These are phyloP conservation scores for Leccinum aurantiacum DNA, from an alignment of 768 basidiomycete species.

Conservation along the genomic window DNA sequence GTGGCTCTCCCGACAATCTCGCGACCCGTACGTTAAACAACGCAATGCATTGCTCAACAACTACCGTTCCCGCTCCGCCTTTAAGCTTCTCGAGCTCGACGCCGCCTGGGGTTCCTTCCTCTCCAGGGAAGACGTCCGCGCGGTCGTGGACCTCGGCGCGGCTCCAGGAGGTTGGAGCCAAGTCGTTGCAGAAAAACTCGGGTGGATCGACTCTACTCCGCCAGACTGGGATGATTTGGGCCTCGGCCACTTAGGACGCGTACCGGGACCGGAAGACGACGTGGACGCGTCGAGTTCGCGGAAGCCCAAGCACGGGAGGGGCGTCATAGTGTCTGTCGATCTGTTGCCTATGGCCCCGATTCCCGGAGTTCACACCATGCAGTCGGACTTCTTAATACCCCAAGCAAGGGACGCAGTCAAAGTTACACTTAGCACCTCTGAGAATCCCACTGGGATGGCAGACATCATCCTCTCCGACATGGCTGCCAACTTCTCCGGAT, in stretches of 20 bases:
- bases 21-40: constrained; percentile 69
- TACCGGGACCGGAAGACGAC: background rate
- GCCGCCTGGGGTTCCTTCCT: constrained; percentile 54
- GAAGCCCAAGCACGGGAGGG: constrained; percentile 30
- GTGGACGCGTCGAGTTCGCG: constrained; percentile 6
- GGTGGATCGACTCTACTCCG: constrained; percentile 37
- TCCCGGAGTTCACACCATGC: constrained; percentile 68
- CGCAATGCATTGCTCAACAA: constrained; percentile 44
- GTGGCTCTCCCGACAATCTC: constrained; percentile 71
- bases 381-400: constrained; percentile 74
- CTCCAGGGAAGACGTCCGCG: constrained; percentile 47
- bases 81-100: constrained; percentile 86
- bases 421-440: constrained; percentile 33
- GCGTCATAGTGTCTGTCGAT: constrained; percentile 76
- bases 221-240: constrained; percentile 1
- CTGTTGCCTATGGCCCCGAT: constrained; percentile 70
- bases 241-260: background rate
- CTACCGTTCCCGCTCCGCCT: constrained; percentile 87
- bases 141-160: constrained; percentile 85
- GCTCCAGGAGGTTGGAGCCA: constrained; percentile 97
- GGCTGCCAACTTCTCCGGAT: constrained; percentile 82
- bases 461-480: constrained; percentile 90
- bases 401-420: constrained; percentile 47
- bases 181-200: constrained; percentile 66
- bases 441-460: constrained; percentile 45